A percentile compares a stretch with the other conserved stretches of the same genome.
phyloP scores from a whole-genome alignment of 2,329 filamentous ascomycete genomes.

The Paramyrothecium sp. region DNA sequence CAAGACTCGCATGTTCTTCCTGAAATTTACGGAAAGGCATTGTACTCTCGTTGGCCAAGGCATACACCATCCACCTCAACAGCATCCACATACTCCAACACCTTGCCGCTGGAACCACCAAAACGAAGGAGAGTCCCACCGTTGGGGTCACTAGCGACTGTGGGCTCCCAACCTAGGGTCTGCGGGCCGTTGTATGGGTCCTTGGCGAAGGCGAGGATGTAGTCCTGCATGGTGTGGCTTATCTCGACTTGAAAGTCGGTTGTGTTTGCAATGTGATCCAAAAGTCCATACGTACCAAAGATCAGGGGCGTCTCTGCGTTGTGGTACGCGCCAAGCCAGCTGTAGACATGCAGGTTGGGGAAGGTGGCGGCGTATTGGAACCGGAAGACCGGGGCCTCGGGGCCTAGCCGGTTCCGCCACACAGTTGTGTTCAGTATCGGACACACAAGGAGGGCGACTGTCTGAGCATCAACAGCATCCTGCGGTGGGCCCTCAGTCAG shows the following conservation, averaged over 20 bases:
- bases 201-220: constrained; percentile 21
- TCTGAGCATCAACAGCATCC: constrained; percentile 6
- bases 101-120: background rate
- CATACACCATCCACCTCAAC: background rate
- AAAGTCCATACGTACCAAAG: constrained; percentile 33
- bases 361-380: constrained; percentile 39
- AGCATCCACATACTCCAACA: background rate
- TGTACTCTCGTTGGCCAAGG: background rate
- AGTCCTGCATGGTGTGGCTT: constrained; percentile 22
- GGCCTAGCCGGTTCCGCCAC: constrained; percentile 17
- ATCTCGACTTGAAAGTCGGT: constrained; percentile 19
- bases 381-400: constrained; percentile 31
- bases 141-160: background rate
- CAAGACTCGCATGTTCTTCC: too few species aligned
- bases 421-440: constrained; percentile 22
- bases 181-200: constrained; percentile 21
- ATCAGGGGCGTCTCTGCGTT: constrained; percentile 33
- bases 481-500: constrained; percentile 24
- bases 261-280: constrained; percentile 18
- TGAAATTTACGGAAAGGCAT: too few species aligned
- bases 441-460: constrained; percentile 20
- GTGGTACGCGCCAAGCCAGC: constrained; percentile 42
- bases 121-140: background rate
- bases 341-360: constrained; percentile 33
- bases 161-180: constrained; percentile 15